Percentiles rank a stretch among this genome's conserved stretches.
Conservation (phyloP, 2,329 filamentous ascomycete genomes). For the Didymella arachidicola region DNA sequence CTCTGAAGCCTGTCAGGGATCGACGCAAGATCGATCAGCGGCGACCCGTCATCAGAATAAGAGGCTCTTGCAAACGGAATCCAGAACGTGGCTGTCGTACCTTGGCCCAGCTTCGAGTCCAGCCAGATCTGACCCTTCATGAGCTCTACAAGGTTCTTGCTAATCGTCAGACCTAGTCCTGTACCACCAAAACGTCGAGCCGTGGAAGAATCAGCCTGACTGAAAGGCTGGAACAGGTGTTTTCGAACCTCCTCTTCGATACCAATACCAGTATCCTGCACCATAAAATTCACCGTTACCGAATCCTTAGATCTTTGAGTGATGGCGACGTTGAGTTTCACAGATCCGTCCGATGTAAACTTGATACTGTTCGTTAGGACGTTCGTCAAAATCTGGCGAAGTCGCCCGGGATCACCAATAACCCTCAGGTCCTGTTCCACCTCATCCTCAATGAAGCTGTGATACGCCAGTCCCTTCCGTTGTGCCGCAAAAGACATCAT, state of each 20-base stretch:
- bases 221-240: slow-evolving; percentile 80
- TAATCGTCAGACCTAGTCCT: slow-evolving; percentile 79
- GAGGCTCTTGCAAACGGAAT: slow-evolving; percentile 79
- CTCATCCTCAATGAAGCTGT: slow-evolving; percentile 68
- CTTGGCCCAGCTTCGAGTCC: slow-evolving; percentile 70
- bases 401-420: slow-evolving; percentile 82
- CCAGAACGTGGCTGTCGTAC: slow-evolving; percentile 78
- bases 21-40: slow-evolving; percentile 67
- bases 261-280: slow-evolving; percentile 82
- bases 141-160: slow-evolving; percentile 76
- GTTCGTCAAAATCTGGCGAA: slow-evolving; percentile 85
- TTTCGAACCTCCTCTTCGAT: slow-evolving; percentile 79
- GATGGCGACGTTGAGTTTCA: slow-evolving; percentile 69
- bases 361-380: slow-evolving; percentile 66
- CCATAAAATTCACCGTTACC: slow-evolving; percentile 73
- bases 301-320: slow-evolving; percentile 69
- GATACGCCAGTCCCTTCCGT: slow-evolving; percentile 78
- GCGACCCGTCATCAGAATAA: slow-evolving; percentile 57
- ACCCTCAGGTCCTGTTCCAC: slow-evolving; percentile 76
- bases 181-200: slow-evolving; percentile 81
- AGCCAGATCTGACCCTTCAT: slow-evolving; percentile 80
- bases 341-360: slow-evolving; percentile 50
- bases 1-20: slow-evolving; percentile 72
- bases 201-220: slow-evolving; percentile 81
- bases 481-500: slow-evolving; percentile 88